Evolutionary conservation across 2,329 filamentous ascomycete species (phyloP).

Genomic region (Xylaria sp.): DNA sequence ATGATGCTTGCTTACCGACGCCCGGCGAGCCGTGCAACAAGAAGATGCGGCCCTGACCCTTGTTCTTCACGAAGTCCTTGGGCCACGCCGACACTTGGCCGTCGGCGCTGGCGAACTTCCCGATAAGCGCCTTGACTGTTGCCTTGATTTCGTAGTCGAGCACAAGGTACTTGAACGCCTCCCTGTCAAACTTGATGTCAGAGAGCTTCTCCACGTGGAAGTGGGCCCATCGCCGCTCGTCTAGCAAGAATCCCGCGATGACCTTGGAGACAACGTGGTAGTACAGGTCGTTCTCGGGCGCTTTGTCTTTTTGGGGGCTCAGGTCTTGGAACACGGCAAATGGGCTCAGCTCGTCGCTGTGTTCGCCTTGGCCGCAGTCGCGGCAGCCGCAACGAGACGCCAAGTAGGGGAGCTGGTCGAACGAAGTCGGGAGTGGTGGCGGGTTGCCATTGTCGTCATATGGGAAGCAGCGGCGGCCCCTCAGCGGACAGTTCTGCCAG

Average conservation of each 20-base stretch:
- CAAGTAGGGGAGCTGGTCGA: constrained; percentile 55
- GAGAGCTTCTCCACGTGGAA: constrained; percentile 54
- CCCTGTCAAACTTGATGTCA: constrained; percentile 56
- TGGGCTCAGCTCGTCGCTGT: constrained; percentile 44
- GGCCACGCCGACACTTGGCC: constrained; percentile 57
- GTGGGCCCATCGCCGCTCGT: constrained; percentile 57
- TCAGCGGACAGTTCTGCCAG: neutral
- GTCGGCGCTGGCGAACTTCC: constrained; percentile 56
- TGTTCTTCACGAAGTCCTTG: constrained; percentile 60
- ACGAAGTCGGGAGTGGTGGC: constrained; percentile 32
- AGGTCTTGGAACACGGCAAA: constrained; percentile 56
- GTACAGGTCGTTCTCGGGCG: constrained; percentile 56
- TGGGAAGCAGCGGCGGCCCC: constrained; percentile 16
- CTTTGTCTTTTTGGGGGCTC: constrained; percentile 50
- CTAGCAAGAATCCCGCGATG: constrained; percentile 60
- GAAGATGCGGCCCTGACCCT: constrained; percentile 62
- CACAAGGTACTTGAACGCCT: constrained; percentile 62
- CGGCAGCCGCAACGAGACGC: constrained; percentile 56
- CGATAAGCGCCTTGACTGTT: constrained; percentile 59
- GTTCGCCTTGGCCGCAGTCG: constrained; percentile 47
- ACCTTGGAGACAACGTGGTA: constrained; percentile 56
- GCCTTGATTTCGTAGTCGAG: constrained; percentile 60
- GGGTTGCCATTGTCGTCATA: constrained; percentile 12
- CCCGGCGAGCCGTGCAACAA: constrained; percentile 63
- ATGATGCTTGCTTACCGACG: constrained; percentile 50